Percentiles rank a stretch among this genome's conserved stretches.
These are phyloP conservation scores for Sparassis latifolia DNA, from an alignment of 1,284 basidiomycete species.

Conservation along the genomic window DNA sequence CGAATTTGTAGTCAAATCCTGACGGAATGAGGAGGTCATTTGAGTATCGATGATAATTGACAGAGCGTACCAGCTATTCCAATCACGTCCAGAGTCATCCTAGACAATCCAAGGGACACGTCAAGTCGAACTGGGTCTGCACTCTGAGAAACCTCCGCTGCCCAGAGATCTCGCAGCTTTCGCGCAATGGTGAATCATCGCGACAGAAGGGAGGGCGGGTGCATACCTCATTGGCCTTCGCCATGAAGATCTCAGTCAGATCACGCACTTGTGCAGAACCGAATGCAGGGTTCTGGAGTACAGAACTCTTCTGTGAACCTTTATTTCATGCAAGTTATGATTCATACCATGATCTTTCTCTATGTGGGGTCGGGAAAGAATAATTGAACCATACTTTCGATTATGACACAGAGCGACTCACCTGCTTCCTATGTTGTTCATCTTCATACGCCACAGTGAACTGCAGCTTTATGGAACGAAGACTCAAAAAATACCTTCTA, in stretches of 20 bases:
- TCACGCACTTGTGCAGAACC: slow-evolving; percentile 47
- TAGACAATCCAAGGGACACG: slow-evolving; percentile 34
- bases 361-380: slow-evolving; percentile 5
- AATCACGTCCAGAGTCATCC: slow-evolving; percentile 45
- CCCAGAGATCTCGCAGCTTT: slow-evolving; percentile 26
- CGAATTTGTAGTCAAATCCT: slow-evolving; percentile 51
- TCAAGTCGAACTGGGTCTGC: slow-evolving; percentile 27
- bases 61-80: slow-evolving; percentile 34
- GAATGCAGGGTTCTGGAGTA: slow-evolving; percentile 51
- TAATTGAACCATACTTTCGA: not conserved
- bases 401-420: not conserved
- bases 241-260: slow-evolving; percentile 46
- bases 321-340: not conserved
- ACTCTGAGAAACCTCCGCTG: slow-evolving; percentile 5
- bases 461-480: not conserved
- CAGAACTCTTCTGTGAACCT: not conserved
- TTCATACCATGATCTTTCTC: slow-evolving; percentile 28
- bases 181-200: not conserved
- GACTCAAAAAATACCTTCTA: slow-evolving; percentile 4
- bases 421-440: slow-evolving; percentile 7
- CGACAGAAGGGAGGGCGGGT: no score
- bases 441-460: not conserved
- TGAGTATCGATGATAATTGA: not conserved
- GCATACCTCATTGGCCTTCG: slow-evolving; percentile 42
- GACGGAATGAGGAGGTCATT: not conserved